Evolutionary conservation across 371 early-diverging fungal genomes (phyloP).

Genomic region (Mucor sp.): DNA sequence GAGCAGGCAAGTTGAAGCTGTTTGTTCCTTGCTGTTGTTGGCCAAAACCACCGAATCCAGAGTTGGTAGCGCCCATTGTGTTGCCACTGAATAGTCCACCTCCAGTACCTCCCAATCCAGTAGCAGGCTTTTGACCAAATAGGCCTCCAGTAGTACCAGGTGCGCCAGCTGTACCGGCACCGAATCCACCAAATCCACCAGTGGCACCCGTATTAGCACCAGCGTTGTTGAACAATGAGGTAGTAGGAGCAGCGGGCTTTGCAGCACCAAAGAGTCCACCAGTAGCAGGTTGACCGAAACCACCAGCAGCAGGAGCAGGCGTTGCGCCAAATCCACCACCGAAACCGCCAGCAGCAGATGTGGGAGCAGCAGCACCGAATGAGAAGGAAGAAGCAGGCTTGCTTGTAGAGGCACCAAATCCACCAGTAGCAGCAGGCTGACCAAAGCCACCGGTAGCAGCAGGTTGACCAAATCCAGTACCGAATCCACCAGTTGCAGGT

Average conservation of each 20-base stretch:
- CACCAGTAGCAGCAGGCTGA: slow-evolving; percentile 16
- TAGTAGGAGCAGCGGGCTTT: slow-evolving; percentile 50
- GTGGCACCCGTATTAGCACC: slow-evolving; percentile 33
- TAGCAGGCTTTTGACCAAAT: slow-evolving; percentile 46
- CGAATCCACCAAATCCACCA: slow-evolving; percentile 48
- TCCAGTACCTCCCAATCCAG: slow-evolving; percentile 33
- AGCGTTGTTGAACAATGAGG: slow-evolving; percentile 52
- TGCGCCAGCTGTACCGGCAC: slow-evolving; percentile 34
- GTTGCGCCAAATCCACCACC: slow-evolving; percentile 9
- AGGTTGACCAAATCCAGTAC: slow-evolving; percentile 34
- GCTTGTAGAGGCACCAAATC: slow-evolving; percentile 31
- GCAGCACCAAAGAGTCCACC: slow-evolving; percentile 60
- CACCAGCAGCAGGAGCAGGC: slow-evolving; percentile 37
- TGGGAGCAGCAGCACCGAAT: slow-evolving; percentile 35
- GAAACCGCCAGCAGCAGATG: neutral
- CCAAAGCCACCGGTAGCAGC: slow-evolving; percentile 22
- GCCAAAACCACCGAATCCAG: slow-evolving; percentile 35
- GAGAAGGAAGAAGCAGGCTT: slow-evolving; percentile 50
- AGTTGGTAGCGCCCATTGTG: neutral
- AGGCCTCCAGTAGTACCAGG: slow-evolving; percentile 37
- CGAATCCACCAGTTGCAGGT: slow-evolving; percentile 32
- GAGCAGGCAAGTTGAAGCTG: slow-evolving; percentile 43
- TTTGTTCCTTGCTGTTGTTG: slow-evolving; percentile 26
- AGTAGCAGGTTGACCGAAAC: slow-evolving; percentile 34
- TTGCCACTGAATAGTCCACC: slow-evolving; percentile 30